Percentiles rank a stretch among this genome's conserved stretches.
phyloP scores from a whole-genome alignment of 371 early-diverging fungal species.

The Saksenaea vasiformis region DNA sequence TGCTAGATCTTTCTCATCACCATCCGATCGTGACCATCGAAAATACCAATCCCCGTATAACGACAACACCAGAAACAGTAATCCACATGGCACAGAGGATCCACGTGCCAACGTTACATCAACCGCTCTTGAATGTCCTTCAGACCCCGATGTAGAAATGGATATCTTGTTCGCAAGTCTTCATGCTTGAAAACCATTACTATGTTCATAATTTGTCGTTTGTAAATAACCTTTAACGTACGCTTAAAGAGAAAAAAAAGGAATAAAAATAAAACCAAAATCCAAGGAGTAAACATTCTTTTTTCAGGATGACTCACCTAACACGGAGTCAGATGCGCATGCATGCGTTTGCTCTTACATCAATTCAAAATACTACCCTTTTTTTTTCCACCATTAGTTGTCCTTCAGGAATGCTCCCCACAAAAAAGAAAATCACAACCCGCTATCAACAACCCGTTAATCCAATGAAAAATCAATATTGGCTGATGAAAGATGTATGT shows the following conservation, averaged over 20 bases:
- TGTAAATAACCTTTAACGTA: neutral
- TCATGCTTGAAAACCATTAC: neutral
- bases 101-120: neutral
- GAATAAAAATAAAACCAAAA: neutral
- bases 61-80: neutral
- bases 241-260: neutral
- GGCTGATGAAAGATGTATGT: neutral
- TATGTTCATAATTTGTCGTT: neutral
- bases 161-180: neutral
- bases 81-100: neutral
- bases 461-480: neutral
- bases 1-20: neutral
- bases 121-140: neutral
- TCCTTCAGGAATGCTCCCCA: neutral
- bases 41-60: neutral
- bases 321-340: neutral
- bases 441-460: neutral
- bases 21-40: neutral
- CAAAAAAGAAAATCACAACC: neutral
- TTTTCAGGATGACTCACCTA: neutral
- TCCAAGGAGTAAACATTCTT: neutral
- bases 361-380: neutral
- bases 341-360: neutral
- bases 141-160: neutral
- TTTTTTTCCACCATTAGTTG: neutral